Conservation (phyloP, 768 basidiomycete species). For the Kondoa subrosea region DNA sequence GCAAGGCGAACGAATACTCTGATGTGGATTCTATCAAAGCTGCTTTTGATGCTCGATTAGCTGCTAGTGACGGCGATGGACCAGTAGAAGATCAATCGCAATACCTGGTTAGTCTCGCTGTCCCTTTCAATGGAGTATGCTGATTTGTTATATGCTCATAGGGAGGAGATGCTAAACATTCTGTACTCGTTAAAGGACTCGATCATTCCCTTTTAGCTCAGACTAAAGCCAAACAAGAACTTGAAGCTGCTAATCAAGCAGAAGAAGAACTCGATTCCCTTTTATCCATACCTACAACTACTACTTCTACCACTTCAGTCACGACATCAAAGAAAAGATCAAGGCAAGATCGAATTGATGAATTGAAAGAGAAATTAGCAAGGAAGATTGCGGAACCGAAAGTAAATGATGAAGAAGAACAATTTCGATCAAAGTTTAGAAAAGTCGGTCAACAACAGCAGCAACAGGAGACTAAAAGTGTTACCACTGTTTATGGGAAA, state of each 20-base stretch:
- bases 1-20: background rate
- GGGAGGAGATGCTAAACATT: slow-evolving; percentile 69
- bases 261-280: slow-evolving; percentile 42
- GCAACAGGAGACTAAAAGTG: background rate
- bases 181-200: slow-evolving; percentile 74
- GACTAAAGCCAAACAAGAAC: slow-evolving; percentile 47
- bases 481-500: background rate
- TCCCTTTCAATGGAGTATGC: background rate
- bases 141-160: slow-evolving; percentile 1
- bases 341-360: background rate
- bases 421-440: background rate
- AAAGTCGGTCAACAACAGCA: slow-evolving; percentile 3
- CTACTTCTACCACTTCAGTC: too few relatives aligned
- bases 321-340: background rate
- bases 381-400: background rate
- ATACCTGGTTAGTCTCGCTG: background rate
- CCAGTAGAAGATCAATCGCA: background rate
- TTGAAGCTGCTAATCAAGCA: slow-evolving; percentile 42
- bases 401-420: background rate
- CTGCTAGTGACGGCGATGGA: background rate
- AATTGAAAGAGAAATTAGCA: background rate
- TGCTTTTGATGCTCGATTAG: background rate
- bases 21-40: background rate
- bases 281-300: background rate
- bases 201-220: slow-evolving; percentile 74